Conservation (phyloP, 108 stramenopile genomes). For the Seminavis robusta region DNA sequence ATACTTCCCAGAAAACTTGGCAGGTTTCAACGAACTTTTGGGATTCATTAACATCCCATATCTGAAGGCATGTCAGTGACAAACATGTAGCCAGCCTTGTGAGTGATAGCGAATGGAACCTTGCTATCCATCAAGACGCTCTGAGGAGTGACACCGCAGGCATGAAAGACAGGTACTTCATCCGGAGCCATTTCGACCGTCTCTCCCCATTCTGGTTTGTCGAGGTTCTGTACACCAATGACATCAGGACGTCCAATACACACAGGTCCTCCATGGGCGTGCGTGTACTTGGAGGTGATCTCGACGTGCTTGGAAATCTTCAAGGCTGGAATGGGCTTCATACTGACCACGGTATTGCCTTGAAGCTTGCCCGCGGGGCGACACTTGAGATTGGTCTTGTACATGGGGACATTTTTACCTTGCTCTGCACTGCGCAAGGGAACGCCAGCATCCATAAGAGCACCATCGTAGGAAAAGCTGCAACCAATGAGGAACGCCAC, state of each 20-base stretch:
- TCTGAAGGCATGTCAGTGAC: constrained; percentile 70
- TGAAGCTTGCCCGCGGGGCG: constrained; percentile 59
- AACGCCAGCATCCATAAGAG: constrained; percentile 63
- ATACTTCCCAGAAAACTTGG: too few relatives aligned
- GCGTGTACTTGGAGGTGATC: constrained; percentile 69
- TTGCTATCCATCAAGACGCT: constrained; percentile 63
- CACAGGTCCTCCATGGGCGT: constrained; percentile 86
- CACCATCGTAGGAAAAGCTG: constrained; percentile 82
- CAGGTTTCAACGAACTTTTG: too few relatives aligned
- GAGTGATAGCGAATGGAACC: constrained; percentile 80
- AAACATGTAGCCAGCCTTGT: constrained; percentile 92
- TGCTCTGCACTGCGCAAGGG: constrained; percentile 68
- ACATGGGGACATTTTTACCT: constrained; percentile 89
- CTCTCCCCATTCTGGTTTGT: constrained; percentile 83
- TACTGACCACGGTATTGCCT: constrained; percentile 81
- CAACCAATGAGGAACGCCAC: constrained; percentile 88
- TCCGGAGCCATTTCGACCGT: constrained; percentile 47
- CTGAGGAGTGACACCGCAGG: constrained; percentile 92
- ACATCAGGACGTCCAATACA: constrained; percentile 70
- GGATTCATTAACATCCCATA: constrained; percentile 24
- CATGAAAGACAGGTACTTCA: constrained; percentile 92
- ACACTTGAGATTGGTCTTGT: constrained; percentile 65
- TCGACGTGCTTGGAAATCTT: constrained; percentile 66
- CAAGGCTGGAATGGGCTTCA: constrained; percentile 80
- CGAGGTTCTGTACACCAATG: constrained; percentile 68